Base-by-base conservation (phyloP, 1,284 basidiomycete genomes). In the Mycosarcoma maydis region DNA sequence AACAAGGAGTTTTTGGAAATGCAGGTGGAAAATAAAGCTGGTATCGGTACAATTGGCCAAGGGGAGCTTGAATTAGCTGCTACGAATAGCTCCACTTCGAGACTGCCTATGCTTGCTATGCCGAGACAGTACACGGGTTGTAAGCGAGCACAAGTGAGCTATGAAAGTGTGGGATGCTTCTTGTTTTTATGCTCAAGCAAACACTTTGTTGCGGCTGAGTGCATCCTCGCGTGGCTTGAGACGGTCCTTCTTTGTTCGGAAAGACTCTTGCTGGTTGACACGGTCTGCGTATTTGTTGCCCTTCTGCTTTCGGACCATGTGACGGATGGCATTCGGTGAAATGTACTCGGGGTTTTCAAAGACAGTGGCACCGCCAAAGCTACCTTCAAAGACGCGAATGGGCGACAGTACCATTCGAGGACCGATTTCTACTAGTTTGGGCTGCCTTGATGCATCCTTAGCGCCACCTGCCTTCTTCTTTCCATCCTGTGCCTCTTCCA, bases 311-410 rank as follows among this genome's bases (percentile, higher is more conserved):
- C 88, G 89, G 49, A 88, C 80, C 9, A 88, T 85, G 22, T 90
- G 90, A 23, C 94, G 89, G 20, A 91, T 87, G 5, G 91, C 89
- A 14, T 92, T 87, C 8, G 94, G 94, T 7, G 92, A 90, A 42
- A 97, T 85, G 80, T 95, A 97, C 85, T 95, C 94, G 80, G 92
- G 91, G 84, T 98, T 98, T 43, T 94, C 94, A 81, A 91, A 99
- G 16, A 99, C 89, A 4, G 94, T 97, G 22, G 92, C 92, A 16
- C 96, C 96, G 59, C 89, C 88, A 83, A 76, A 72, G 66, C 72
- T 74, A 19, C 96, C 96, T 83, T 99, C 96, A 80, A 99, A 99
- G 70, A 99, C 94, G 55, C 93, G 90, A 78, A 99, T 98, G 7
- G 96, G 96, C 33, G 93, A 96, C 47, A 99, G 86, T 30, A 98